Evolutionary conservation across 1,284 basidiomycete genomes (phyloP), one percentile per base, ranked within the genome.

Genomic region (Marasmius fiardii): DNA sequence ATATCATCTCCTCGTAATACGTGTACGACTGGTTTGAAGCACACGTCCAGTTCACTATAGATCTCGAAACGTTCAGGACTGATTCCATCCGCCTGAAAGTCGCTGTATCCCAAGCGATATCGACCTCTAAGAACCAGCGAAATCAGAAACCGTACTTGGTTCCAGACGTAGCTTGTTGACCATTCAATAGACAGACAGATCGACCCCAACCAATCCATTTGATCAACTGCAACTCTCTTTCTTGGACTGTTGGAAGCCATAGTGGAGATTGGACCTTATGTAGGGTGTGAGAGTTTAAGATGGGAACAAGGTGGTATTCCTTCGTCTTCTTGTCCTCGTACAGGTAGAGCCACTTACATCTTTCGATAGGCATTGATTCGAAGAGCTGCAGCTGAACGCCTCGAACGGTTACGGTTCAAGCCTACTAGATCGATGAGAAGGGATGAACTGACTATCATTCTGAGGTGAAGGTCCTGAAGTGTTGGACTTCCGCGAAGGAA

Each of bases 11-110:
- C 56, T 44, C 72, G 67, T 24, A 75, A 62, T n/a, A 82, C 63
- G 56, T 81, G 79, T 5, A 73, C 80, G 28, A 79, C 59, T 37
- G 78, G 64, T 31, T 74, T 70, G 51, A 72, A 79, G 6, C 73
- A 75, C 43, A 80, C 65, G 57, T 74, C 71, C 53, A 71, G 62
- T 8, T 71, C 73, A 41, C 71, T 66, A 26, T 79, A 52, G 16
- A 66, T 60, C 44, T 65, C 31, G 72, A 65, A 16, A 68, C 71
- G 11, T 60, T 57, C 60, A 73, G 77, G 55, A 71, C 68, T n/a
- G 50, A 49, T 35, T 74, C 67, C 18, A 80, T 52, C 20, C 63
- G 60, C 28, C 28, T 1, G 21, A 69, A 64, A 55, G 65, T 68
- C 3, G 49, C 12, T 33, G 68, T 62, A 24, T 69, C 64, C 66